Percentiles rank a stretch among this genome's conserved stretches.
Conservation (phyloP, 192 early-diverging fungal species). For the Phycomyces nitens region DNA sequence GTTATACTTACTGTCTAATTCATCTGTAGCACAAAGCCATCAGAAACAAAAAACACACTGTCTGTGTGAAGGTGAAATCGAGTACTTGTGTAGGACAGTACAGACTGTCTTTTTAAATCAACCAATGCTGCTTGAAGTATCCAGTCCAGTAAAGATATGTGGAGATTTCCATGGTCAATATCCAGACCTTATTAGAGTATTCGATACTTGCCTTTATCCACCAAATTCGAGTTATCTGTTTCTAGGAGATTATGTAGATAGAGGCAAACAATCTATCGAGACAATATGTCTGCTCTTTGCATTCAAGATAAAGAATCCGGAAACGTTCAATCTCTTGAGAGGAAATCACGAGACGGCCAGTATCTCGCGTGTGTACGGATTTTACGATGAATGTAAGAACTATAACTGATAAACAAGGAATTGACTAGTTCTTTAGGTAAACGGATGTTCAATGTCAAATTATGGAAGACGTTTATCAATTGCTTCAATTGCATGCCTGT, state of each 20-base stretch:
- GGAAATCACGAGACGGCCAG: conserved; percentile 96
- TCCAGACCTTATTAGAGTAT: conserved; percentile 84
- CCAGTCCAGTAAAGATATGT: conserved; percentile 72
- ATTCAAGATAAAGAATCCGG: conserved; percentile 96
- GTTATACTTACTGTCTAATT: too few species aligned
- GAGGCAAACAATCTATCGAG: conserved; percentile 92
- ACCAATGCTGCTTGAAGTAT: conserved; percentile 56
- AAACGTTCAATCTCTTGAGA: conserved; percentile 92
- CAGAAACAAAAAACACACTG: too few species aligned
- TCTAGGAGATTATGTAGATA: conserved; percentile 95
- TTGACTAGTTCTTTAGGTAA: conserved; percentile 35
- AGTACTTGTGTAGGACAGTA: too few species aligned
- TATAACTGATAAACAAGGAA: too few species aligned
- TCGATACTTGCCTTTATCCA: conserved; percentile 91
- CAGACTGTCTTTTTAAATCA: too few species aligned
- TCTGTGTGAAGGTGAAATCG: too few species aligned
- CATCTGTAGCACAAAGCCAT: too few species aligned
- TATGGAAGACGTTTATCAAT: conserved; percentile 90
- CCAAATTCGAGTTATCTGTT: conserved; percentile 89
- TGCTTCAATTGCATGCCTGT: conserved; percentile 92
- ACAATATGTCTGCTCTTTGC: conserved; percentile 90
- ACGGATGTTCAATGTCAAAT: conserved; percentile 76
- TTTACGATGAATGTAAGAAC: conserved; percentile 95
- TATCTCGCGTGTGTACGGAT: conserved; percentile 91
- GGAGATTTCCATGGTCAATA: conserved; percentile 95